phyloP scores from a whole-genome alignment of 2,329 filamentous ascomycete genomes.

The Lecanicillium sp. region DNA sequence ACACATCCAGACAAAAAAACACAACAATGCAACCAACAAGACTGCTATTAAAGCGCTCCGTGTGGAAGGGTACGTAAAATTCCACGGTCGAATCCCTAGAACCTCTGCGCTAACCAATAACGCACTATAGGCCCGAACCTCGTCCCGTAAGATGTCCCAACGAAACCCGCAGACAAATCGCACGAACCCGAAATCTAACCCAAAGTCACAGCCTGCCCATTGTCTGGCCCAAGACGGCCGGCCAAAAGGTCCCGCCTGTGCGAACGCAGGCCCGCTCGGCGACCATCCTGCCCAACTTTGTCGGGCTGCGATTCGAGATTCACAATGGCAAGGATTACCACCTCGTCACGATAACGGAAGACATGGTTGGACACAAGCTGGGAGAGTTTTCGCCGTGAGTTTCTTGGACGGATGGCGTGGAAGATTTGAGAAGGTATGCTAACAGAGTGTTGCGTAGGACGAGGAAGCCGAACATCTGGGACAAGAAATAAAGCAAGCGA shows the following conservation, averaged over 20 bases:
- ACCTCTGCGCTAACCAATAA: slow-evolving; percentile 14
- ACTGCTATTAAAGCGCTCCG: slow-evolving; percentile 63
- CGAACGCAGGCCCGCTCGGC: slow-evolving; percentile 80
- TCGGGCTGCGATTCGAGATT: slow-evolving; percentile 81
- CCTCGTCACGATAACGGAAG: slow-evolving; percentile 78
- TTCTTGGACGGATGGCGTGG: background rate
- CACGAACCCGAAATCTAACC: too few relatives aligned
- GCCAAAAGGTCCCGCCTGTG: slow-evolving; percentile 63
- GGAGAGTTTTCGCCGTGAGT: slow-evolving; percentile 86
- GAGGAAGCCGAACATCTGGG: slow-evolving; percentile 50
- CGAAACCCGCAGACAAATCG: background rate
- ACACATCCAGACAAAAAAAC: background rate
- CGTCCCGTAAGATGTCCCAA: slow-evolving; percentile 38
- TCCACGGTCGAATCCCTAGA: background rate
- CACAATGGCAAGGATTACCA: slow-evolving; percentile 87
- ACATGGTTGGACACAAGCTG: slow-evolving; percentile 94
- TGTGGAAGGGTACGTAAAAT: slow-evolving; percentile 69
- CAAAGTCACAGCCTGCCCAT: slow-evolving; percentile 50
- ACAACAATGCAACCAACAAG: slow-evolving; percentile 61
- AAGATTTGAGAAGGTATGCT: background rate
- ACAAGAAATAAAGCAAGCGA: slow-evolving; percentile 10
- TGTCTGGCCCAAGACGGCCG: slow-evolving; percentile 46
- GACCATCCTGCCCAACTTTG: slow-evolving; percentile 87
- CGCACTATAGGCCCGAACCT: slow-evolving; percentile 38
- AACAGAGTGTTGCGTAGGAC: slow-evolving; percentile 31